A percentile compares a stretch with the other conserved stretches of the same genome.
Conservation (phyloP, 768 basidiomycete genomes). For the Lactifluus echinatus region DNA sequence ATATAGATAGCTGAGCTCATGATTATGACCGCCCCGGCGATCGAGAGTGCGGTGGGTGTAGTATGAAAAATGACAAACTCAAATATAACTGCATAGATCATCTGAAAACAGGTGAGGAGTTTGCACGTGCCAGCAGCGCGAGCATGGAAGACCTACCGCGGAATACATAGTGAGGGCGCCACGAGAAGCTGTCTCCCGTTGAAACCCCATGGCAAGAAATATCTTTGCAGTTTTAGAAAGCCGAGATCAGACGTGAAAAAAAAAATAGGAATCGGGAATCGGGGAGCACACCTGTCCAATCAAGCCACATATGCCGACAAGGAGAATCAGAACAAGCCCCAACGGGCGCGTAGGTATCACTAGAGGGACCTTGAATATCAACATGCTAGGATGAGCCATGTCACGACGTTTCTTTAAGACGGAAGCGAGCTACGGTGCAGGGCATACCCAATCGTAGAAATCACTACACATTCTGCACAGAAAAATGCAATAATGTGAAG, state of each 20-base stretch:
- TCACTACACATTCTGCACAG: constrained; percentile 45
- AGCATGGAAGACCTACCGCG: constrained; percentile 30
- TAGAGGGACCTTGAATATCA: constrained; percentile 31
- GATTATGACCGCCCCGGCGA: constrained; percentile 59
- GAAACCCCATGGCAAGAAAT: constrained; percentile 52
- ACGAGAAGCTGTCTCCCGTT: constrained; percentile 55
- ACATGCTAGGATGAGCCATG: constrained; percentile 31
- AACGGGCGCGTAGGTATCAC: constrained; percentile 38
- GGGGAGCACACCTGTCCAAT: constrained; percentile 30
- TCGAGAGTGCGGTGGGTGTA: constrained; percentile 47
- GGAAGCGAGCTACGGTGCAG: not conserved
- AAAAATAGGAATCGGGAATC: not conserved
- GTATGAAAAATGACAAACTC: constrained; percentile 59
- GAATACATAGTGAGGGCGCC: constrained; percentile 55
- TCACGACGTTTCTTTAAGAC: not conserved
- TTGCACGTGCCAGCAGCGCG: constrained; percentile 3
- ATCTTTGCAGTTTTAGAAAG: constrained; percentile 27
- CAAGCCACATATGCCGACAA: constrained; percentile 49
- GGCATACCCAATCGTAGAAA: constrained; percentile 27
- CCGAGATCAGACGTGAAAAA: not conserved
- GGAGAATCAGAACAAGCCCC: constrained; percentile 39
- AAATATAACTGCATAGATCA: constrained; percentile 59
- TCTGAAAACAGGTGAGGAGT: constrained; percentile 27
- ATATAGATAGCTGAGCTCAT: constrained; percentile 54
- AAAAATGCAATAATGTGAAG: constrained; percentile 66